Base-by-base conservation (phyloP, 2,329 filamentous ascomycete genomes). In the Magnaporthiopsis poae region DNA sequence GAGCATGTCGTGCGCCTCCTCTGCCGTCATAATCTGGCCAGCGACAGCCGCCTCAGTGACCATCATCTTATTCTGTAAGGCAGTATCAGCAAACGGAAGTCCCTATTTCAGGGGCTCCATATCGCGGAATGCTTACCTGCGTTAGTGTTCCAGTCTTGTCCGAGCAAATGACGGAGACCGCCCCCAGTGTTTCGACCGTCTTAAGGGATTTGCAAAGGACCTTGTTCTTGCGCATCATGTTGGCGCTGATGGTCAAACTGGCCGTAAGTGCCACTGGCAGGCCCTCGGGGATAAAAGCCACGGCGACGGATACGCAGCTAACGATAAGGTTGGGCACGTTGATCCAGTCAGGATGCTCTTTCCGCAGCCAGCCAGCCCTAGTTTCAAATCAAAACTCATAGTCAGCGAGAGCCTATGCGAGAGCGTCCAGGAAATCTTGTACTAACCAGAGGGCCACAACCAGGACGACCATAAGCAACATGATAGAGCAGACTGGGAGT, bases 131-230 rank as follows among this genome's bases (percentile, higher is more conserved):
- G 69, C 76, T 70, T 74, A 75, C 83, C 79, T 79, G 75, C 15
- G 88, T 90, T 66, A 90, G 77, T 0, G 88, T 90, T 3, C 90
- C 90, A 0, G 89, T 92, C 78, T 92, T 92, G 74, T 92, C 90
- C 0, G 88, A 90, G 74, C 89, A 91, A 60, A 92, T 87, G 9
- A 90, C 84, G 0, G 87, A 89, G 1, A 91, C 89, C 0, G 87
- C 82, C 0, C 90, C 90, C 0, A 92, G 81, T 0, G 89, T 92
- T 76, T 92, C 90, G 0, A 91, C 89, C 0, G 90, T 92, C 77
- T 90, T 90, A 62, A 93, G 80, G 0, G 88, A 90, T 77, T 92
- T 92, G 85, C 89, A 92, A 11, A 92, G 82, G 61, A 92, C 87
- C 73, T 89, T 89, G 75, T 92, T 88, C 77, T 88, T 87, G 69